Percentiles rank a stretch among this genome's conserved stretches.
Evolutionary conservation across 352 stramenopile species (phyloP).

Genomic region (Ophiocytium majus): DNA sequence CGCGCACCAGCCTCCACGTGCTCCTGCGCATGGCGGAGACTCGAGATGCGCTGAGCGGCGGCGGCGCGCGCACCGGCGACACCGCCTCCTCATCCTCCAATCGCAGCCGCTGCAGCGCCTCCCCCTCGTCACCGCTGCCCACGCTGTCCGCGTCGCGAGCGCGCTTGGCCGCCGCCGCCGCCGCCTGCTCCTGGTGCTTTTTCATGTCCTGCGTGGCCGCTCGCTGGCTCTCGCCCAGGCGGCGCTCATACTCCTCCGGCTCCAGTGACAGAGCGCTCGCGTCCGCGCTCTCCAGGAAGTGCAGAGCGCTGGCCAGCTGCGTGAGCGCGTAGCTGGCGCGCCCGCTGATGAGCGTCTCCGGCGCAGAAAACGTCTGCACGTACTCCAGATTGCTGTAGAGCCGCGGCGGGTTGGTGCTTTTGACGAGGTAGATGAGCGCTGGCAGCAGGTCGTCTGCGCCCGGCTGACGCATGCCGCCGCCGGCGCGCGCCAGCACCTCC

Average conservation of each 20-base stretch:
- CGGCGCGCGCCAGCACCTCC: neutral
- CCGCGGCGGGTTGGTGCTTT: conserved; percentile 73
- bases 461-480: conserved; percentile 62
- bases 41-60: neutral
- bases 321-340: conserved; percentile 83
- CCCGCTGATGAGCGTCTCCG: neutral
- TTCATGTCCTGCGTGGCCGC: conserved; percentile 33
- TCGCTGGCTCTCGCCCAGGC: conserved; percentile 26
- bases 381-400: conserved; percentile 79
- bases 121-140: no score
- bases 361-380: conserved; percentile 65
- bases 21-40: neutral
- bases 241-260: conserved; percentile 56
- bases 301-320: conserved; percentile 64
- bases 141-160: neutral
- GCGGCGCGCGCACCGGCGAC: no score
- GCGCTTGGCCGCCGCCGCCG: no score
- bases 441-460: conserved; percentile 85
- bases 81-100: neutral
- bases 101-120: neutral
- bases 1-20: neutral
- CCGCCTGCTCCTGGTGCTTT: conserved; percentile 33
- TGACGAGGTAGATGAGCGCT: conserved; percentile 79
- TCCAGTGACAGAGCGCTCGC: conserved; percentile 50
- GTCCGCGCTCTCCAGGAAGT: conserved; percentile 57